A percentile compares a stretch with the other conserved stretches of the same genome.
phyloP scores from a whole-genome alignment of 441 rosid genomes.

The Syzygium malaccense region DNA sequence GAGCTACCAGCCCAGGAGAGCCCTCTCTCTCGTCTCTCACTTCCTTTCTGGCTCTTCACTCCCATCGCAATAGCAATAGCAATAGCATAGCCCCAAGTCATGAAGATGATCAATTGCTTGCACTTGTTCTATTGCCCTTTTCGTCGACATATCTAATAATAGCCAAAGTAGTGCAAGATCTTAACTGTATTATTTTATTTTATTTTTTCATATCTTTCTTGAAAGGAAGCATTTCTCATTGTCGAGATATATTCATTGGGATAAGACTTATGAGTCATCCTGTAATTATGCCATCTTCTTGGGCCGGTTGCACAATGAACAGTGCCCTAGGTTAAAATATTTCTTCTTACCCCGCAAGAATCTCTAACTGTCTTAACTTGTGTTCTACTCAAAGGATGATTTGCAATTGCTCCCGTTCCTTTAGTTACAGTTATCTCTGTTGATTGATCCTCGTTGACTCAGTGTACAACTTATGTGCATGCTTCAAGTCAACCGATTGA shows the following conservation, averaged over 20 bases:
- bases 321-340: not conserved
- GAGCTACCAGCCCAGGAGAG: not conserved
- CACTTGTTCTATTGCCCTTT: not conserved
- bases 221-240: not conserved
- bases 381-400: not conserved
- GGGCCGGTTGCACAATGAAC: not conserved
- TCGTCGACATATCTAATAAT: not conserved
- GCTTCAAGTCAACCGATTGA: not conserved
- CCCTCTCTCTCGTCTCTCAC: not conserved
- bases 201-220: not conserved
- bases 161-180: not conserved
- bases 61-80: not conserved
- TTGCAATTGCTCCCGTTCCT: not conserved
- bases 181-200: not conserved
- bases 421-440: not conserved
- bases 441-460: no score
- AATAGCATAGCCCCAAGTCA: not conserved
- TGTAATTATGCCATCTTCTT: not conserved
- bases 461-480: no score
- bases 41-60: not conserved
- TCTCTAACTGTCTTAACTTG: not conserved
- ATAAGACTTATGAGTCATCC: not conserved
- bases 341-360: not conserved
- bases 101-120: not conserved
- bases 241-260: not conserved